phyloP scores from a whole-genome alignment of 2,329 filamentous ascomycete species.

The Hypoxylon sp. region DNA sequence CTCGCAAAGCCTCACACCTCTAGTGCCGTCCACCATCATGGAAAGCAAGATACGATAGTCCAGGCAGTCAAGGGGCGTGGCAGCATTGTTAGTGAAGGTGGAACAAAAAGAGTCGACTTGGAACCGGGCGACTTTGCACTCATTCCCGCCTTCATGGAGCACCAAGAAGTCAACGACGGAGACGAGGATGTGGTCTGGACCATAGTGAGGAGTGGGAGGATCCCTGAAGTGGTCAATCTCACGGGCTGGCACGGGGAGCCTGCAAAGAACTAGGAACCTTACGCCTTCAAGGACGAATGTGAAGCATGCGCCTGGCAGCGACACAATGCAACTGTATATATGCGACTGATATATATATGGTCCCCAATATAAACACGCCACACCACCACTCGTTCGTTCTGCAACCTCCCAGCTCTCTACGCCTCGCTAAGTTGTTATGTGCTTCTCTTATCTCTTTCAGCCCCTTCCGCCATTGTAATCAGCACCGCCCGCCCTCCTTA shows the following conservation, averaged over 20 bases:
- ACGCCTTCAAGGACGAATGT: conserved; percentile 13
- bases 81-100: conserved; percentile 65
- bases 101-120: conserved; percentile 63
- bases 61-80: conserved; percentile 66
- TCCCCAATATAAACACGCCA: conserved; percentile 29
- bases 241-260: conserved; percentile 60
- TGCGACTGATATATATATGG: conserved; percentile 37
- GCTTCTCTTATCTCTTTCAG: conserved; percentile 50
- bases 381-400: conserved; percentile 8
- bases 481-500: conserved; percentile 77
- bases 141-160: conserved; percentile 68
- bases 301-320: conserved; percentile 16
- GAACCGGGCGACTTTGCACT: conserved; percentile 67
- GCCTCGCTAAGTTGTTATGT: conserved; percentile 5
- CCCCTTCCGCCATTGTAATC: conserved; percentile 79
- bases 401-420: conserved; percentile 6
- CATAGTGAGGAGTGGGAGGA: conserved; percentile 64
- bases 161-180: conserved; percentile 70
- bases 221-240: conserved; percentile 65
- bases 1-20: conserved; percentile 64
- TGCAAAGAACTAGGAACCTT: conserved; percentile 27
- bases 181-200: conserved; percentile 69
- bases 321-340: conserved; percentile 37
- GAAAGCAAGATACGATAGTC: conserved; percentile 67
- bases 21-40: conserved; percentile 69